Evolutionary conservation across 345 rosid genomes (phyloP), one percentile per base, ranked within the genome.

Genomic region (Eucalyptus cloeziana): DNA sequence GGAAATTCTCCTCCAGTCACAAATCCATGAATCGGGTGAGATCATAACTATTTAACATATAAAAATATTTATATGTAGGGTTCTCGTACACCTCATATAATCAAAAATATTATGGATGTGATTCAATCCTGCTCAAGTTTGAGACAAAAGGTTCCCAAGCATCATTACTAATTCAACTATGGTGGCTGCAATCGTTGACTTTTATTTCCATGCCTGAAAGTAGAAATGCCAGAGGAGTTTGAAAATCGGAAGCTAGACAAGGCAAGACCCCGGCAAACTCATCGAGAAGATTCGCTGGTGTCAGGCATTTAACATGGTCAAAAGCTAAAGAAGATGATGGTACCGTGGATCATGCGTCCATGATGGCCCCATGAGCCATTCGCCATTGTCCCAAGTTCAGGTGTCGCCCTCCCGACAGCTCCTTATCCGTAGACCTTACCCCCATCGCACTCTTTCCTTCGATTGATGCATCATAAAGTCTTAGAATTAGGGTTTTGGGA

Each of bases 1-100:
- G 12, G 24, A 69, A 17, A 16, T 17, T 69, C 24, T 16, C 2
- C 0, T 69, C 11, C 1, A 7, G 1, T 30, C 19, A 30, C 71
- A 67, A 31, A 31, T 67, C 0, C 40, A 64, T n/a, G 19, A 6
- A 67, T 6, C 5, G 8, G 22, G 13, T 76, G 8, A 76, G 27
- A 76, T 15, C 83, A 37, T 44, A 21, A 19, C 40, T 6, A 19
- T 37, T 37, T 13, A 71, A 19, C 40, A 3, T 17, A 12, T 71
- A 37, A 19, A 71, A 19, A 71, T 3, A 71, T 71, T 71, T 37
- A 5, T 30, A 33, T 10, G 3, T 71, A 17, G 4, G 81, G 11
- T 19, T 8, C 43, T 31, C 0, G 13, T 69, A 7, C 11, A 31
- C 43, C 80, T 69, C 33, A 8, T 69, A 33, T 69, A 19, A 69